These are phyloP conservation scores for Peniophora sp. DNA, from an alignment of 1,284 basidiomycete species.

Conservation along the genomic window DNA sequence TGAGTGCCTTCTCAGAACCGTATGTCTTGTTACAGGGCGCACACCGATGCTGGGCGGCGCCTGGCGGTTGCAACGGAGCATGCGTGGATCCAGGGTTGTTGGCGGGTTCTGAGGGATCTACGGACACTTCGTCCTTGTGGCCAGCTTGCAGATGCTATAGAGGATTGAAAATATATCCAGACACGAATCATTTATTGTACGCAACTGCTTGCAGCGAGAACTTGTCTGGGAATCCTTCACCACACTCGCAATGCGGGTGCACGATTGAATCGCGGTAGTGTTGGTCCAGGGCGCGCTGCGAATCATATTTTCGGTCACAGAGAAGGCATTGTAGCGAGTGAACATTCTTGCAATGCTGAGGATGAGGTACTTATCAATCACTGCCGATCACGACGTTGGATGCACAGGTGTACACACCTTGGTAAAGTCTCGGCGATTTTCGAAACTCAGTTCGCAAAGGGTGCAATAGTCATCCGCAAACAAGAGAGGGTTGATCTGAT, in stretches of 20 bases:
- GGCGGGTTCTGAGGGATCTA: background rate
- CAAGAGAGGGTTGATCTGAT: no score
- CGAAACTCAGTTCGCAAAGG: no score
- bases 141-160: background rate
- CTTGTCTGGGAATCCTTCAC: background rate
- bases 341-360: background rate
- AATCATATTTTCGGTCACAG: background rate
- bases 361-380: no score
- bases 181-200: constrained; percentile 17
- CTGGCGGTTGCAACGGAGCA: background rate
- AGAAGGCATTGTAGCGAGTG: background rate
- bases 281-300: background rate
- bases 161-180: background rate
- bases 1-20: constrained; percentile 1
- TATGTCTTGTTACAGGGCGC: constrained; percentile 5
- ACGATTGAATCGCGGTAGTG: background rate
- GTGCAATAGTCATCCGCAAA: no score
- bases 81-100: background rate
- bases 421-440: no score
- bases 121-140: background rate
- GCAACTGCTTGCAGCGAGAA: constrained; percentile 6
- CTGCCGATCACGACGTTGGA: no score
- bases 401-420: no score
- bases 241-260: background rate
- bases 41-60: constrained; percentile 1